Evolutionary conservation across 2,329 filamentous ascomycete genomes (phyloP), one percentile per base, ranked within the genome.

Genomic region (Ophiostoma fasciatum): DNA sequence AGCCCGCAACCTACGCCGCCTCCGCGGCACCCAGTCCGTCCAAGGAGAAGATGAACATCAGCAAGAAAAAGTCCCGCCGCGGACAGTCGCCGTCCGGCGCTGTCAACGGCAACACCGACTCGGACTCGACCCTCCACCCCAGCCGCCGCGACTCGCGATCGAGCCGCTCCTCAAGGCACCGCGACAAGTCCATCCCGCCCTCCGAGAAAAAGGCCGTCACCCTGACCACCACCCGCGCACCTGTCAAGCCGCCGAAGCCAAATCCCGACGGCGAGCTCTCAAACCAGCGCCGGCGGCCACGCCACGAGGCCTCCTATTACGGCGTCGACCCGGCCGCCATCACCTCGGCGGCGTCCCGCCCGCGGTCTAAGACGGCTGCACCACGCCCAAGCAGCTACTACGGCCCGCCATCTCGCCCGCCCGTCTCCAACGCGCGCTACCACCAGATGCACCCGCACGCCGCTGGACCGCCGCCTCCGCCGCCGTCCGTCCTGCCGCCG

Each of bases 1-100:
- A 56, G 35, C 55, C 51, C 14, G 31, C 35, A 42, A 53, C 55
- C 40, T 71, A 69, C 52, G 67, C 68, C 44, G 54, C 54, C 23
- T 67, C 64, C 21, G 53, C 59, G 35, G 60, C 56, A n/a, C 52
- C 59, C 21, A 62, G 60, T 44, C 61, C 63, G 9, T 50, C 47
- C 34, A 68, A 64, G 43, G 60, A 69, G 46, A 59, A 58, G 22
- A 61, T 68, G 47, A 72, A 71, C 49, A 69, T 62, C 15, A 52
- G 66, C 43, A 66, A 64, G 42, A 61, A 51, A 42, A 58, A 63
- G 28, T 51, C 52, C 37, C 47, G 52, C 35, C 59, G 55, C 41
- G 51, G 54, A 31, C 55, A 56, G 28, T 56, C 61, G 12, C 55
- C 59, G 27, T 56, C 58, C 19, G n/a, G n/a, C n/a, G 53, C 47